These are phyloP conservation scores for Claviceps spartinae DNA, from an alignment of 2,329 filamentous ascomycete genomes.

Conservation along the genomic window DNA sequence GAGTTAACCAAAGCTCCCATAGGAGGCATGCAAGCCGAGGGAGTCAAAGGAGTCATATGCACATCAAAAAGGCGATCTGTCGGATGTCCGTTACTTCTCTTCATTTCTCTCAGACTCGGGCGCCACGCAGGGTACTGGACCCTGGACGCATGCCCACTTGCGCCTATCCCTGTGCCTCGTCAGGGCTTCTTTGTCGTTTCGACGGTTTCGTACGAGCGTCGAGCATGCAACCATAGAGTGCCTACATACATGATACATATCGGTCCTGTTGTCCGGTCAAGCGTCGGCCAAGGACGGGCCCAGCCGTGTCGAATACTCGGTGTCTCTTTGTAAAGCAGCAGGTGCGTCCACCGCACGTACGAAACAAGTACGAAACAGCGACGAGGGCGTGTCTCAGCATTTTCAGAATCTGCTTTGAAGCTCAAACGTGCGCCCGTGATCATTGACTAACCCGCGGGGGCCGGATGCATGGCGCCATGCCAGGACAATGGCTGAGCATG, in stretches of 20 bases:
- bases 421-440: neutral
- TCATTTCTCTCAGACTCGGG: too few species aligned
- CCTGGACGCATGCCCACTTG: neutral
- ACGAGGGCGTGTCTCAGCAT: neutral
- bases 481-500: too few species aligned
- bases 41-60: neutral
- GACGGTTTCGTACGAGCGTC: too few species aligned
- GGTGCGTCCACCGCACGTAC: neutral
- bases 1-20: neutral
- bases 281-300: neutral
- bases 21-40: neutral
- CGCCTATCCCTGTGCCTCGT: neutral
- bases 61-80: neutral
- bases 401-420: neutral
- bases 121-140: neutral
- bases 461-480: too few species aligned
- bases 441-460: neutral
- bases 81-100: too few species aligned
- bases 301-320: neutral
- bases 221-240: neutral
- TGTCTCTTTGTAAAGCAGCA: neutral
- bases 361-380: neutral
- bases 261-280: neutral
- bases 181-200: neutral
- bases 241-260: neutral